Percentiles rank a stretch among this genome's conserved stretches.
These are phyloP conservation scores for Carex arenaria DNA, from an alignment of 202 grass and related monocot species.

Conservation along the genomic window DNA sequence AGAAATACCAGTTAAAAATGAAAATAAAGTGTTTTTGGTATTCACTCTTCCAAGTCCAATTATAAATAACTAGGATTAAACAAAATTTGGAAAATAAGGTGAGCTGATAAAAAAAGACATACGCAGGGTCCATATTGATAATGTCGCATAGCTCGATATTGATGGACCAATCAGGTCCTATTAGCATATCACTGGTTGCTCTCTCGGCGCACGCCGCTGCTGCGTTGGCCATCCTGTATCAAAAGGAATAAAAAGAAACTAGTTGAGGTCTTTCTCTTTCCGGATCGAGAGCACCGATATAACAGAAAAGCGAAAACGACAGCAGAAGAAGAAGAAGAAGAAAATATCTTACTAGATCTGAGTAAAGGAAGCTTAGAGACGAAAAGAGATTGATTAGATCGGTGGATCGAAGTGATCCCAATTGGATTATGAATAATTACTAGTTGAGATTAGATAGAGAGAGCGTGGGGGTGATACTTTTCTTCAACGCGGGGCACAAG, in stretches of 20 bases:
- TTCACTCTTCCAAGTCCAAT: slow-evolving; percentile 11
- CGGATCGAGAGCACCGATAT: not conserved
- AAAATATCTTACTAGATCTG: not conserved
- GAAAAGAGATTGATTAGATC: slow-evolving; percentile 5
- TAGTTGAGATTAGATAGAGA: slow-evolving; percentile 15
- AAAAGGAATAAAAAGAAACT: not conserved
- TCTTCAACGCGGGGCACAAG: slow-evolving; percentile 21
- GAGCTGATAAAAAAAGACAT: slow-evolving; percentile 14
- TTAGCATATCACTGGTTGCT: slow-evolving; percentile 88
- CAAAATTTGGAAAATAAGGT: not conserved
- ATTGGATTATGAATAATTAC: slow-evolving; percentile 1
- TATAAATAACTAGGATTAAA: not conserved
- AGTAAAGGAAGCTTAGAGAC: not conserved
- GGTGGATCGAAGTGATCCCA: slow-evolving; percentile 5
- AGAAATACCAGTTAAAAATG: not conserved
- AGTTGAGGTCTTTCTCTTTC: not conserved
- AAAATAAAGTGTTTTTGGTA: not conserved
- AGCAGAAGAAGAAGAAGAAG: not conserved
- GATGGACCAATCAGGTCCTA: slow-evolving; percentile 88
- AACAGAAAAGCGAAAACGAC: not conserved
- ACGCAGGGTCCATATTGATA: slow-evolving; percentile 94
- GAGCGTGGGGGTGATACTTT: not conserved
- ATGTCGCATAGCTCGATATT: slow-evolving; percentile 99
- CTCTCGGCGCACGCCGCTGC: slow-evolving; percentile 70
- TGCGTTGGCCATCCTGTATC: slow-evolving; percentile 40